Conservation (phyloP, 208 protist species). For the Endotrypanum monterogeii region DNA sequence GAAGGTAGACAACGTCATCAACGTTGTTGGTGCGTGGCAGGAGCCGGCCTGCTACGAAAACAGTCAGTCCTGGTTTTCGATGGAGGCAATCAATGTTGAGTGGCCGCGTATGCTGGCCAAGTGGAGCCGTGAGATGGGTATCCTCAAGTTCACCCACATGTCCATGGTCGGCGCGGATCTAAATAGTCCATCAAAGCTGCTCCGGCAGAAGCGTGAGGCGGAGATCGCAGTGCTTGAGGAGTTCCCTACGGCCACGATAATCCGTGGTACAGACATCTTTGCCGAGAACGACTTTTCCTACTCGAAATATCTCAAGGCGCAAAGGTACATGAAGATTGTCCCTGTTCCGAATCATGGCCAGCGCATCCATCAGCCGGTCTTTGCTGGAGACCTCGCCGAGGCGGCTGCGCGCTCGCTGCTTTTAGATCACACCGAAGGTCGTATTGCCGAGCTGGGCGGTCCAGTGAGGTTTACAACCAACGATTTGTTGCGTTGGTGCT, state of each 20-base stretch:
- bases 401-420: constrained; percentile 80
- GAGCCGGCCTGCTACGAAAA: constrained; percentile 87
- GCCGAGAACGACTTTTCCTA: constrained; percentile 88
- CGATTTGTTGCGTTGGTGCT: constrained; percentile 86
- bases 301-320: constrained; percentile 89
- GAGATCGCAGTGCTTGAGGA: constrained; percentile 90
- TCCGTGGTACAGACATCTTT: constrained; percentile 88
- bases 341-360: constrained; percentile 83
- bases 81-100: constrained; percentile 91
- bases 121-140: constrained; percentile 87
- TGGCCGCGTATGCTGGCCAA: constrained; percentile 90
- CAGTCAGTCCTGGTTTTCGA: constrained; percentile 92
- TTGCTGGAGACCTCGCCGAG: constrained; percentile 87
- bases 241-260: constrained; percentile 91
- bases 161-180: constrained; percentile 91
- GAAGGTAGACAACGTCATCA: constrained; percentile 81
- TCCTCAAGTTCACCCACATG: constrained; percentile 85
- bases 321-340: constrained; percentile 83
- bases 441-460: constrained; percentile 90
- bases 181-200: constrained; percentile 83
- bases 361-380: constrained; percentile 91
- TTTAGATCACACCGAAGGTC: constrained; percentile 90
- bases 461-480: constrained; percentile 91
- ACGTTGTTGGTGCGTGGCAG: constrained; percentile 88
- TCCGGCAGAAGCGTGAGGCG: constrained; percentile 85